phyloP scores from a whole-genome alignment of 805 yeast species.

The Tetrapisispora phaffii region DNA sequence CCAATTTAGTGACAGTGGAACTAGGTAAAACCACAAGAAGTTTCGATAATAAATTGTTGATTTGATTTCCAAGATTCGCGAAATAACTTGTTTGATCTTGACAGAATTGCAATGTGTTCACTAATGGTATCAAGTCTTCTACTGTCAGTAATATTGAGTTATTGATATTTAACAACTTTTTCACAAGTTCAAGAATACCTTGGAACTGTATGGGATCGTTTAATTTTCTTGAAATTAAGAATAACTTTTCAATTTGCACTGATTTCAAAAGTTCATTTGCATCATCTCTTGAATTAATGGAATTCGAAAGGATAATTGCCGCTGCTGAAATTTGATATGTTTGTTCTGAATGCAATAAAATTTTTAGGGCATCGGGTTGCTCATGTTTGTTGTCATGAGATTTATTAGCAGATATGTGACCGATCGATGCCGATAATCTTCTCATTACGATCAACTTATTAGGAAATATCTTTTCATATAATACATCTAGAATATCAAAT shows the following conservation, averaged over 20 bases:
- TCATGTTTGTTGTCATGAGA: constrained; percentile 17
- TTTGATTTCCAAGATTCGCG: constrained; percentile 15
- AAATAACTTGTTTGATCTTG: constrained; percentile 22
- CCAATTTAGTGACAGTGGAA: constrained; percentile 8
- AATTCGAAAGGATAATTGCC: constrained; percentile 21
- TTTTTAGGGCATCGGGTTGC: constrained; percentile 9
- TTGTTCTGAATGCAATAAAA: constrained; percentile 7
- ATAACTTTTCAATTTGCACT: constrained; percentile 10
- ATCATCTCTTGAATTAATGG: constrained; percentile 15
- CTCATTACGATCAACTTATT: constrained; percentile 27
- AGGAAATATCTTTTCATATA: constrained; percentile 14
- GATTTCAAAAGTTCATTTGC: constrained; percentile 11
- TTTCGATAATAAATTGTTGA: constrained; percentile 20
- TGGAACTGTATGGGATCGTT: constrained; percentile 28
- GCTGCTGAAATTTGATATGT: constrained; percentile 22
- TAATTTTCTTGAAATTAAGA: constrained; percentile 8
- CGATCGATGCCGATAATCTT: constrained; percentile 19
- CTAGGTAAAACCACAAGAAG: constrained; percentile 23
- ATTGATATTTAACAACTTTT: constrained; percentile 19
- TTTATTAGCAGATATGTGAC: constrained; percentile 21
- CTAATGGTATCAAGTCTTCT: constrained; percentile 8
- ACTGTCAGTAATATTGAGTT: constrained; percentile 15
- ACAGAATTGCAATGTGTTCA: constrained; percentile 11
- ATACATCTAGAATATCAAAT: constrained; percentile 10
- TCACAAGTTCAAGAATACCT: constrained; percentile 24